phyloP scores from a whole-genome alignment of 1,284 basidiomycete species.

The Mycosarcoma mackinlayi region DNA sequence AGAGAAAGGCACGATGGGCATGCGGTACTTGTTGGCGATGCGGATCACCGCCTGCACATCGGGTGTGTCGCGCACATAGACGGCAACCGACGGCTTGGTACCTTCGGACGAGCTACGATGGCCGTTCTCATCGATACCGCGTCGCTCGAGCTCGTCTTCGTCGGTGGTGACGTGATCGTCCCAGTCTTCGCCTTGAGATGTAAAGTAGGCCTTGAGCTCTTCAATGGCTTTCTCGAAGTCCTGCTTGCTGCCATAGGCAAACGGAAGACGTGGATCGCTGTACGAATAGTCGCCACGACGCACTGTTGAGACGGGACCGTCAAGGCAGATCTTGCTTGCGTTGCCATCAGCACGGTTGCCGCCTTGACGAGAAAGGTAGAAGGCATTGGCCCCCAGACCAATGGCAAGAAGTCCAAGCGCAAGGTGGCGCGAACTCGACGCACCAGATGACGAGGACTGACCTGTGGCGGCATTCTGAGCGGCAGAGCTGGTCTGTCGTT shows the following conservation, averaged over 20 bases:
- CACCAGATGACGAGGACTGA: not conserved
- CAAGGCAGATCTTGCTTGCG: conserved; percentile 17
- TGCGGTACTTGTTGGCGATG: conserved; percentile 75
- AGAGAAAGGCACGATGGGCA: conserved; percentile 78
- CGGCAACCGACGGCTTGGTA: conserved; percentile 48
- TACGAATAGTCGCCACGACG: conserved; percentile 7
- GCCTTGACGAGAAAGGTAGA: conserved; percentile 26
- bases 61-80: conserved; percentile 48
- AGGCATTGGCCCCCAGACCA: conserved; percentile 33
- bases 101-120: conserved; percentile 39
- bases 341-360: not conserved
- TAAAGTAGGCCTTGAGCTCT: conserved; percentile 52
- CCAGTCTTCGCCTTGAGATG: conserved; percentile 37
- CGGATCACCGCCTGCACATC: conserved; percentile 55
- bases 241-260: conserved; percentile 36
- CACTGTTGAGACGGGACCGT: conserved; percentile 7
- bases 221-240: conserved; percentile 47
- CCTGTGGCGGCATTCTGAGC: not conserved
- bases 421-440: conserved; percentile 20
- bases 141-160: conserved; percentile 47
- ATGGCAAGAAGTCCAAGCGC: conserved; percentile 28
- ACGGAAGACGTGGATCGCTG: conserved; percentile 32
- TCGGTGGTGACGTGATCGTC: conserved; percentile 42
- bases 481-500: conserved; percentile 10
- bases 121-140: conserved; percentile 46